Base-by-base conservation (phyloP, 1,284 basidiomycete species). In the Limonomyces culmigenus region DNA sequence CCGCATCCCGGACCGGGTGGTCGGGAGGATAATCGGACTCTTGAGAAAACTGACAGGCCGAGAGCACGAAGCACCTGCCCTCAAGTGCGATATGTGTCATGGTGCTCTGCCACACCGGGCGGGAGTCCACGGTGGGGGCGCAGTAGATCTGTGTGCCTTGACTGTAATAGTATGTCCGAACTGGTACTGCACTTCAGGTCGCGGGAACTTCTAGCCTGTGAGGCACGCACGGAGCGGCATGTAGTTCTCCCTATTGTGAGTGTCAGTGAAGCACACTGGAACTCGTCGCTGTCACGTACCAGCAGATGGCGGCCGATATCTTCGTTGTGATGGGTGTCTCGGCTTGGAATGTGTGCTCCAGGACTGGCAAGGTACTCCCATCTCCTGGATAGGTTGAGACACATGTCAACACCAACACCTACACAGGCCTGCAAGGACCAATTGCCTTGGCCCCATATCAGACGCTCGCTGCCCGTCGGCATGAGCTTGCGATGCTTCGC, bases 51-150 rank as follows among this genome's bases (percentile, higher is more conserved):
- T 77, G 78, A 48, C 68, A 79, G 13, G 66, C 70, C 13, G 70
- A 65, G 18, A 80, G 54, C 29, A 84, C 81, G 50, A 78, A 83
- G 54, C 76, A 80, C 17, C 80, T 64, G 2, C 79, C 81, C 52
- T 85, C 80, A 35, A 75, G 56, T 1, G 79, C 79, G 35, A 85
- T 77, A 47, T 81, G 77, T 35, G 62, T 53, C 75, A 84, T 80
- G 1, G 70, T 67, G 38, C 61, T 59, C 41, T 66, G 60, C 78
- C 78, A 84, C 1, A 56, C 62, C 1, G 66, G 63, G 10, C 80
- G 60, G 3, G 64, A 60, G 47, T 85, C 81, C 18, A 81, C 78
- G 2, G 76, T 80, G 0, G 76, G 75, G 0, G 70, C 75, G 46
- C 71, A 75, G 48, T 77, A 79, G 15, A 79, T 57, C 45, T 77